A percentile compares a stretch with the other conserved stretches of the same genome.
These are phyloP conservation scores for Rostrohypoxylon terebratum DNA, from an alignment of 495 filamentous ascomycete species.

Conservation along the genomic window DNA sequence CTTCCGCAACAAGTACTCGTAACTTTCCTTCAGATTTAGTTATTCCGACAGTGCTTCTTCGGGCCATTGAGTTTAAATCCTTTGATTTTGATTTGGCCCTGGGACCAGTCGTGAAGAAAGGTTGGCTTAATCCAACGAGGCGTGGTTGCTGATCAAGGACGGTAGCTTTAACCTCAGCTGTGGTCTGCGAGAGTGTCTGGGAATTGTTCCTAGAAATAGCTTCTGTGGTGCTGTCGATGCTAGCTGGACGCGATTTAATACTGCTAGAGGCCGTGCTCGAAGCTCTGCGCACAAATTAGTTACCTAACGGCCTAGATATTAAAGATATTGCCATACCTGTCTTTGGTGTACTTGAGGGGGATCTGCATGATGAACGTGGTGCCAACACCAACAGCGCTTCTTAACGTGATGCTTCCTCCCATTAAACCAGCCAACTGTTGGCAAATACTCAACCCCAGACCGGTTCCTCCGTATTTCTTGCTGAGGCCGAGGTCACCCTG, in stretches of 20 bases:
- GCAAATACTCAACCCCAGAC: slow-evolving; percentile 90
- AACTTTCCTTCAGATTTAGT: slow-evolving; percentile 71
- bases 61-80: slow-evolving; percentile 50
- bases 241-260: slow-evolving; percentile 76
- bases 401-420: slow-evolving; percentile 78
- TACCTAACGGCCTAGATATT: slow-evolving; percentile 34
- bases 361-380: slow-evolving; percentile 87
- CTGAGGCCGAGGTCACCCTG: slow-evolving; percentile 89
- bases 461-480: slow-evolving; percentile 91
- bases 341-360: slow-evolving; percentile 80
- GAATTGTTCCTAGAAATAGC: slow-evolving; percentile 61
- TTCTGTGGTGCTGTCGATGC: slow-evolving; percentile 80
- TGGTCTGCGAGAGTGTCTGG: slow-evolving; percentile 42
- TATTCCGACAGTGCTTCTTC: slow-evolving; percentile 59
- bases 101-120: slow-evolving; percentile 79
- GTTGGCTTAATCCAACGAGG: slow-evolving; percentile 84
- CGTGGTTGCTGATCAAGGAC: slow-evolving; percentile 72
- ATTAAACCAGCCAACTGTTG: slow-evolving; percentile 85
- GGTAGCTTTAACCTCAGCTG: slow-evolving; percentile 47
- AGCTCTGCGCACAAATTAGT: slow-evolving; percentile 51
- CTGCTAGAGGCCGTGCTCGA: slow-evolving; percentile 62
- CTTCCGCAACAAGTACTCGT: slow-evolving; percentile 90
- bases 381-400: slow-evolving; percentile 78
- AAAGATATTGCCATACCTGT: slow-evolving; percentile 55
- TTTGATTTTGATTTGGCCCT: slow-evolving; percentile 17